Evolutionary conservation across 768 basidiomycete species (phyloP).

Genomic region (Coprinopsis strossmayeri): DNA sequence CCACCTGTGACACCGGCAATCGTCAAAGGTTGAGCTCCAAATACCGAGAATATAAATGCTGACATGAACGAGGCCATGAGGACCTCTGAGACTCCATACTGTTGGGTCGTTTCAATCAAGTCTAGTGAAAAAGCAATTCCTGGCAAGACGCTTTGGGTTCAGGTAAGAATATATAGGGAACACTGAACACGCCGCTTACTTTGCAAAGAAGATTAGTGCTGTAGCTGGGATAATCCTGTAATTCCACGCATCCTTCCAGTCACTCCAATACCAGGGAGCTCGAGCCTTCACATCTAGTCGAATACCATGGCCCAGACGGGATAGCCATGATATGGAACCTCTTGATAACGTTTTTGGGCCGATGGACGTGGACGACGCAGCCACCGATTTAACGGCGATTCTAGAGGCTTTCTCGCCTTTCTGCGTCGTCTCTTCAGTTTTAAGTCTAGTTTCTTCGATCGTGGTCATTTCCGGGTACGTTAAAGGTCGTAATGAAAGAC

Average conservation of each 20-base stretch:
- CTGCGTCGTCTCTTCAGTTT: too few relatives aligned
- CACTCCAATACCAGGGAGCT: constrained; percentile 72
- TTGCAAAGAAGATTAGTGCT: constrained; percentile 79
- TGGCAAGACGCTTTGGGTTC: constrained; percentile 59
- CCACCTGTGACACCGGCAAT: constrained; percentile 87
- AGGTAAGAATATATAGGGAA: not conserved
- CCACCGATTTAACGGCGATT: too few relatives aligned
- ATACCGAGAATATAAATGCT: constrained; percentile 78
- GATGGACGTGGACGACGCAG: too few relatives aligned
- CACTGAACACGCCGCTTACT: constrained; percentile 37
- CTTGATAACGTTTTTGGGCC: not conserved
- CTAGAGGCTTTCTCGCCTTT: too few relatives aligned
- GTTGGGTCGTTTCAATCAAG: constrained; percentile 82
- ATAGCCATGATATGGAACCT: constrained; percentile 18
- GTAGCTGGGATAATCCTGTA: constrained; percentile 88
- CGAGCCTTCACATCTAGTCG: constrained; percentile 62
- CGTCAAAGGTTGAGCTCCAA: constrained; percentile 87
- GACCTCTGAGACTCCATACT: constrained; percentile 89
- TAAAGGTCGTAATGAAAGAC: too few relatives aligned
- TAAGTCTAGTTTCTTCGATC: too few relatives aligned
- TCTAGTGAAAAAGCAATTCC: constrained; percentile 91
- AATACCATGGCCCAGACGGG: constrained; percentile 54
- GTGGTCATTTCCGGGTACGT: too few relatives aligned
- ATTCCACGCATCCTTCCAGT: constrained; percentile 91
- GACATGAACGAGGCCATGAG: constrained; percentile 83